phyloP scores from a whole-genome alignment of 345 rosid species.

The Aegle marmelos region DNA sequence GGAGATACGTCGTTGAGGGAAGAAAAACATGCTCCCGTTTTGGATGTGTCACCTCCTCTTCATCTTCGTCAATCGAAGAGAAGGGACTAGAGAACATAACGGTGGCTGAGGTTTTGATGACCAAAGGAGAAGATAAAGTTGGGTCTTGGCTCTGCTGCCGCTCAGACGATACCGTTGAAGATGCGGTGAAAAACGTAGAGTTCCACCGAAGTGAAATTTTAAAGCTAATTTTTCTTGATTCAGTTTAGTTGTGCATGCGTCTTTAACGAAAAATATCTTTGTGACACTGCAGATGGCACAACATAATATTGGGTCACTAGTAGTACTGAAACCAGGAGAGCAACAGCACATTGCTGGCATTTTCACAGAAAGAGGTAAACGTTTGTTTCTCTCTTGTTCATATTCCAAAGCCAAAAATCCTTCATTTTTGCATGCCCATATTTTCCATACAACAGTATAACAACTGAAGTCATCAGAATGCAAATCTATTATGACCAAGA shows the following conservation, averaged over 20 bases:
- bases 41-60: constrained; percentile 31
- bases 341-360: constrained; percentile 72
- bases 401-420: no score
- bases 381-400: background rate
- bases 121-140: constrained; percentile 50
- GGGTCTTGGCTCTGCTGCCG: constrained; percentile 71
- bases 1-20: constrained; percentile 7
- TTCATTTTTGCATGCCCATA: no score
- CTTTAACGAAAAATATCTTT: background rate
- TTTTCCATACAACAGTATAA: no score
- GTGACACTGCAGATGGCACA: constrained; percentile 66
- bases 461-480: no score
- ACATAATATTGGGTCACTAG: constrained; percentile 80
- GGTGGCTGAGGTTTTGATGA: constrained; percentile 68
- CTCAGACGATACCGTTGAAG: constrained; percentile 57
- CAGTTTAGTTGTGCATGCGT: background rate
- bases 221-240: background rate
- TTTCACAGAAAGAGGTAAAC: constrained; percentile 80
- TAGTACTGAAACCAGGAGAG: constrained; percentile 81
- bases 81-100: constrained; percentile 75
- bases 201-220: constrained; percentile 6
- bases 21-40: constrained; percentile 27
- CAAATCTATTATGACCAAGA: no score
- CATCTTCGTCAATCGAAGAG: constrained; percentile 35
- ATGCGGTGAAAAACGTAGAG: constrained; percentile 73